Evolutionary conservation across 1,139 yeast species (phyloP), one percentile per base, ranked within the genome.

Genomic region (Suhomyces kunorum): DNA sequence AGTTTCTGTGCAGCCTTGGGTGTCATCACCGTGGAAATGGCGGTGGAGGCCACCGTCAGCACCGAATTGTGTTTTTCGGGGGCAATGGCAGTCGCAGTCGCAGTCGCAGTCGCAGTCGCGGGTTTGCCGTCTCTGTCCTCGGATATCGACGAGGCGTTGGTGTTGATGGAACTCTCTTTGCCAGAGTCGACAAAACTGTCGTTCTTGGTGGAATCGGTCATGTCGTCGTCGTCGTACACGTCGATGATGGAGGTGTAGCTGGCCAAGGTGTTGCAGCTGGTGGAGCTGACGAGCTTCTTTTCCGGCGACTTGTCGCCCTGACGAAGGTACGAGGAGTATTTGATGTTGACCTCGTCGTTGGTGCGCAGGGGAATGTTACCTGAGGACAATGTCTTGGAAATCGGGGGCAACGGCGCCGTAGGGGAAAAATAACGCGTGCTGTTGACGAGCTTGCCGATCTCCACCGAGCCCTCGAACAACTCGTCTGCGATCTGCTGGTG

Each of bases 381-480:
- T 5, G 30, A 18, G 9, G 39, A 31, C 18, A 28, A 17, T 5
- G 41, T 16, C 22, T 34, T 33, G 34, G 36, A 26, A 17, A 38
- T 29, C 13, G 56, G 58, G 13, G 67, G 68, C 39, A 64, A 51
- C 13, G 68, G 67, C 6, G 61, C 61, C 0, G 68, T 62, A 2
- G 67, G 55, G 0, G 63, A 58, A 37, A 50, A 59, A 36, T 28
- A 40, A 7, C 40, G 34, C 24, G 51, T 50, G 32, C 49, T 38
- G 29, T 48, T 39, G 30, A 43, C 39, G 28, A 50, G 42, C 20
- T 54, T 47, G 6, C 42, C 32, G 28, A 65, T 51, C 44, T 59
- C 58, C 9, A 57, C 47, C 1, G 68, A 61, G 8, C 54, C 52
- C 2, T 62, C 55, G 32, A 44, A 46, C 27, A 66, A 46, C 23